phyloP scores from a whole-genome alignment of 306 rosid species.

The Quercus bicolor region DNA sequence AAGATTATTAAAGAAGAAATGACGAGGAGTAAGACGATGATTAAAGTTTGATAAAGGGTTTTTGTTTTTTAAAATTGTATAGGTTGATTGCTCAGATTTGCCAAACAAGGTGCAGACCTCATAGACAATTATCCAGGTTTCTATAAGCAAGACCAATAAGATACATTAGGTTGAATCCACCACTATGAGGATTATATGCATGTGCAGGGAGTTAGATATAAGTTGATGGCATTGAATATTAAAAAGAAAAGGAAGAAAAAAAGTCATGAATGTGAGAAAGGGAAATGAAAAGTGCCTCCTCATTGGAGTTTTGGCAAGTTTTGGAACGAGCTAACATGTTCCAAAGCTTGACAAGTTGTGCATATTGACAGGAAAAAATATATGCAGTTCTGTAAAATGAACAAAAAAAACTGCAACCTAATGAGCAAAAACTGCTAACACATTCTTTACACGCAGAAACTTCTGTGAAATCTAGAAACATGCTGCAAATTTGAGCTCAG shows the following conservation, averaged over 20 bases:
- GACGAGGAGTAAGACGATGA: neutral
- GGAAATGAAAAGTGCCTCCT: neutral
- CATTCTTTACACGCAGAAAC: neutral
- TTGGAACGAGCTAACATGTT: neutral
- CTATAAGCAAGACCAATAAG: neutral
- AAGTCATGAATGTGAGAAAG: neutral
- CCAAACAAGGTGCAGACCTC: neutral
- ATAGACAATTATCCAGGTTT: neutral
- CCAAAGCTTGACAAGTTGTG: neutral
- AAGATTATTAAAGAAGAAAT: neutral
- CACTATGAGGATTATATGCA: neutral
- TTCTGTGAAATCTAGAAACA: neutral
- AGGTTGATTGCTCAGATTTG: neutral
- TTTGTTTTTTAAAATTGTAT: neutral
- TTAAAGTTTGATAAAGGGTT: neutral
- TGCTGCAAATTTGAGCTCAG: neutral
- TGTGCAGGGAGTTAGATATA: neutral
- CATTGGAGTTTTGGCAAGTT: neutral
- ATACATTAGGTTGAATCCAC: neutral
- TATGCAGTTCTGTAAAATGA: neutral
- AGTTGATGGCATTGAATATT: neutral
- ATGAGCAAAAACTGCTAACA: neutral
- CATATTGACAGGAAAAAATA: neutral
- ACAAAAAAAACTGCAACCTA: neutral
- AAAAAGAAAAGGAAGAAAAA: neutral